Evolutionary conservation across 257 asterid species (phyloP), one percentile per base, ranked within the genome.

Genomic region (Eucommia ulmoides): DNA sequence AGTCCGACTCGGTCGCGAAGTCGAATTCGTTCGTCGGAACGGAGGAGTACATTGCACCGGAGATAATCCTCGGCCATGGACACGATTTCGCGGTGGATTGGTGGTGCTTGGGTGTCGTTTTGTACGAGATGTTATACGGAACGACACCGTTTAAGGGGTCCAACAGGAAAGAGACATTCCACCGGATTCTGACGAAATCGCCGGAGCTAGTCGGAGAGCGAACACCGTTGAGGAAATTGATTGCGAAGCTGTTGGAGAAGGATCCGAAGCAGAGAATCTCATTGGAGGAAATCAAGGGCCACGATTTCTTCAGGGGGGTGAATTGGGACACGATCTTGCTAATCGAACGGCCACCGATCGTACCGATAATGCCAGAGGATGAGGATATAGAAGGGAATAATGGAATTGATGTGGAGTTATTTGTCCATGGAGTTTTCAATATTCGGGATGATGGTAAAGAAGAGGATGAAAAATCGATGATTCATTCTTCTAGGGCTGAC

Each of bases 11-110:
- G 33, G 62, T 58, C 9, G 81, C 66, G 53, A 86, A 83, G 35
- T 78, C 96, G 3, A 91, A 91, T 69, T 91, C 98, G 8, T 91
- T 91, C 65, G 96, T 91, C 38, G 98, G 98, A 7, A 91, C 98
- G 5, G 96, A 82, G 62, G 98, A 91, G 63, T 86, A 91, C 74
- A 66, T 91, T 35, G 91, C 94, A 23, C 96, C 98, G 60, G 98
- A 91, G 78, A 63, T 91, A 25, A 75, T 91, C 18, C 15, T 62
- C 1, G 96, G 94, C 61, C 66, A 78, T 49, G 98, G 98, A 50
- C 98, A 91, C 68, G 93, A 79, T 61, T 91, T 85, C 78, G 55
- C 92, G 41, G 96, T 91, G 50, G 98, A 91, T 54, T 85, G 91
- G 96, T 91, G 98, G 98, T 78, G 96, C 58, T 51, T 86, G 11